Base-by-base conservation (phyloP, 2,329 filamentous ascomycete genomes). In the Exutisphaerella laricina region DNA sequence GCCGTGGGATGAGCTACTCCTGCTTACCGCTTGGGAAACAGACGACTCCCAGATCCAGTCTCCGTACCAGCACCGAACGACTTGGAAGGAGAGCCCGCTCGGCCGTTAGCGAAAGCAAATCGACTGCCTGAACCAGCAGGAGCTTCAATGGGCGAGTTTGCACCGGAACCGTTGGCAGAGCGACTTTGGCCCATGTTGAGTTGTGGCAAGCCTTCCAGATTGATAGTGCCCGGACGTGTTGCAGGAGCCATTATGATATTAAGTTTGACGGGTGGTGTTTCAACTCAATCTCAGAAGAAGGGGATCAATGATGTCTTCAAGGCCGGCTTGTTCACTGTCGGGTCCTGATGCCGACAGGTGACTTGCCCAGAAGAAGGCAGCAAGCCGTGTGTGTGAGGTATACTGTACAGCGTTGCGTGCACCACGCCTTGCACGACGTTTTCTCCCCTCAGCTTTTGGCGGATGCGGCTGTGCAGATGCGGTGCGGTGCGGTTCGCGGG, bases 21-120 rank as follows among this genome's bases (percentile, higher is more conserved):
- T 53, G 71, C 81, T 62, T 78, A 95, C 88, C 92, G 82, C 73
- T 97, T 97, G 50, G 88, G 88, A 69, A 85, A 96, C 47, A 97
- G 74, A 58, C 90, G 78, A 63, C 75, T 81, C 45, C 83, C 80
- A 21, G 33, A 35, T 17, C 33, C 20, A 13, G 16, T n/a, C 20
- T 35, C 33, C 23, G 23, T 6, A 23, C 33, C 20, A 20, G 5
- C 33, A 12, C 33, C 33, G 61, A 88, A 79, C 56, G 97, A 92
- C 72, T 95, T 89, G 68, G 89, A 96, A 59, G 92, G 92, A 76
- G 92, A 98, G 65, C 89, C 89, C 73, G 88, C 82, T 73, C 89
- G 68, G 46, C 78, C 73, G 57, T 78, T 79, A 35, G 83, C 72
- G 62, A 90, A 85, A 16, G 86, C 79, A 53, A 86, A 84, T 67